These are phyloP conservation scores for Thymus quinquecostatus DNA, from an alignment of 257 asterid species.

Conservation along the genomic window DNA sequence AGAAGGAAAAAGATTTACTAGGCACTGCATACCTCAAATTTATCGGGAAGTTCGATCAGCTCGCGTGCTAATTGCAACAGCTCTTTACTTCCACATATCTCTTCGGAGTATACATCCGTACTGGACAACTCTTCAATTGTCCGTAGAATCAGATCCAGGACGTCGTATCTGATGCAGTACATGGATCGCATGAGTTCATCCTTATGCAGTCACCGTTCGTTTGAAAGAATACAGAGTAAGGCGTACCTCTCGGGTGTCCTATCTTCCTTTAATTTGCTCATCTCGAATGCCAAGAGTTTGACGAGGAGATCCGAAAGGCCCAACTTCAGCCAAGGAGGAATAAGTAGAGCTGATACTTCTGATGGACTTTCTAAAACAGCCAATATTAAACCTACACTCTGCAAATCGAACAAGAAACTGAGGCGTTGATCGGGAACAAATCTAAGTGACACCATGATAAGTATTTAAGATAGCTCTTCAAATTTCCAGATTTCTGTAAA, in stretches of 20 bases:
- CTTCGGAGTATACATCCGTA: conserved; percentile 61
- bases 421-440: conserved; percentile 30
- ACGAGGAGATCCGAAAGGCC: conserved; percentile 65
- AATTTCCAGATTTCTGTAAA: neutral
- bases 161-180: conserved; percentile 57
- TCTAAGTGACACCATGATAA: neutral
- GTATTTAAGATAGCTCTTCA: neutral
- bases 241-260: conserved; percentile 70
- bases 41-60: conserved; percentile 76
- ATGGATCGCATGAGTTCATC: conserved; percentile 14
- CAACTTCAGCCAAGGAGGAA: conserved; percentile 65
- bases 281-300: conserved; percentile 72
- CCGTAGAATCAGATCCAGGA: conserved; percentile 75
- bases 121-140: conserved; percentile 81
- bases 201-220: conserved; percentile 24
- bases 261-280: conserved; percentile 69
- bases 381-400: conserved; percentile 80
- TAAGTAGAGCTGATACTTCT: conserved; percentile 58
- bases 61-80: conserved; percentile 59
- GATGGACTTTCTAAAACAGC: conserved; percentile 66
- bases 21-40: conserved; percentile 59
- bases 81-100: conserved; percentile 55
- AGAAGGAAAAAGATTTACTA: neutral
- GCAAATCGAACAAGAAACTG: conserved; percentile 37
- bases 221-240: conserved; percentile 14